Base-by-base conservation (phyloP, 495 filamentous ascomycete species). In the Acidiella bohemica region DNA sequence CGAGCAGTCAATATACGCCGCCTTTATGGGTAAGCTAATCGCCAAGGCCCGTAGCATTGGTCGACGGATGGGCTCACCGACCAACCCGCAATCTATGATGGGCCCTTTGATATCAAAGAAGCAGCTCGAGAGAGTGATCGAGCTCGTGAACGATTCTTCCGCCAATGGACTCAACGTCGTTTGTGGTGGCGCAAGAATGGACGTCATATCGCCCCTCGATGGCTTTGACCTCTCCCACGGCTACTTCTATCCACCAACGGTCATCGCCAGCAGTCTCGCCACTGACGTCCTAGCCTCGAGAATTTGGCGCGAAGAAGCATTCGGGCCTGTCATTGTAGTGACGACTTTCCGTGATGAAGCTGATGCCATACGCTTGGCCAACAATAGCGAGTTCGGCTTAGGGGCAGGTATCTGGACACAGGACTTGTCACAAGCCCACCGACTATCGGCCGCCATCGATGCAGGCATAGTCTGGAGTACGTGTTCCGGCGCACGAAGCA, bases 391-490 rank as follows among this genome's bases (percentile, higher is more conserved):
- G 12, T 71, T 59, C 44, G 70, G 67, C 26, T 53, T 72, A 20
- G 63, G 71, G 0, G 72, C 72, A 4, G 71, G 69, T 7, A 59
- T 76, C 4, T 76, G 71, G 71, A 73, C 71, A 0, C 63, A 67
- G 23, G 70, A 76, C 39, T 58, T 76, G 25, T 64, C 60, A 11
- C 71, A 71, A 50, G 73, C 73, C 9, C 68, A 70, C 53, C 64
- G 71, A 0, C 67, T 75, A 2, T 67, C 71, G 0, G 65, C 63
- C 21, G 58, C 60, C 30, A 71, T 78, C 24, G 67, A 75, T 29
- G 65, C 71, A 0, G 73, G 73, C 0, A 75, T 75, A 43, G 70
- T 71, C 11, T 76, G 73, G 72, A 42, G 50, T 53, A 32, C 22
- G 40, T 35, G 22, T 18, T n/a, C n/a, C n/a, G n/a, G n/a, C n/a